A percentile compares a stretch with the other conserved stretches of the same genome.
Evolutionary conservation across 257 asterid genomes (phyloP).

Genomic region (Solanum pimpinellifolium): DNA sequence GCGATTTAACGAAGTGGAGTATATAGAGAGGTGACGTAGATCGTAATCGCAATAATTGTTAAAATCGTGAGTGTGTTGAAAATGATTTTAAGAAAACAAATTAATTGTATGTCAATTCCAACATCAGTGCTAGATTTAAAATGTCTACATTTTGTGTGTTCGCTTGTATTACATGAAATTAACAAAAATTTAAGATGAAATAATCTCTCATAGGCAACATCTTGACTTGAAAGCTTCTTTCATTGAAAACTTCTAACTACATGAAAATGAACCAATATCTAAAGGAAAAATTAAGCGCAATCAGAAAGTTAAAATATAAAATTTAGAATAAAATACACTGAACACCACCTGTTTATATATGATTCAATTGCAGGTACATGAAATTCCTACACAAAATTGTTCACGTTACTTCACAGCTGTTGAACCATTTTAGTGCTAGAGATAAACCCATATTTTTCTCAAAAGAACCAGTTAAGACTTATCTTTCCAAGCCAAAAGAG

Average conservation of each 20-base stretch:
- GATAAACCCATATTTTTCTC: neutral
- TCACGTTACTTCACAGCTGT: neutral
- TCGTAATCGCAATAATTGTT: too few species aligned
- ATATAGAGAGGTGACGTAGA: too few species aligned
- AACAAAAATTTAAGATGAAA: neutral
- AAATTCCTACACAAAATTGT: neutral
- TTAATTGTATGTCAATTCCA: neutral
- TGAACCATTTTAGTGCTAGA: neutral
- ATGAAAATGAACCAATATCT: neutral
- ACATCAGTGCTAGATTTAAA: neutral
- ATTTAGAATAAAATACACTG: neutral
- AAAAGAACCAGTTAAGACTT: slow-evolving; percentile 22
- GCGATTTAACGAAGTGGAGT: neutral
- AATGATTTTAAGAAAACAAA: neutral
- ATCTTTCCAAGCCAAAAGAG: slow-evolving; percentile 24
- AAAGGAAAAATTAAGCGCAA: neutral
- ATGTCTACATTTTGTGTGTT: neutral
- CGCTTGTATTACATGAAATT: neutral
- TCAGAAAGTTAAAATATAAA: neutral
- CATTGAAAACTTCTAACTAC: neutral
- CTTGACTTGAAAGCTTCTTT: neutral
- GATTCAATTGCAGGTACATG: neutral
- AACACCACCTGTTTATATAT: neutral
- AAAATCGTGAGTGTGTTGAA: neutral
- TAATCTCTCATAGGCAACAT: neutral